phyloP scores from a whole-genome alignment of 2,329 filamentous ascomycete species.

The Zasmidium cellare region DNA sequence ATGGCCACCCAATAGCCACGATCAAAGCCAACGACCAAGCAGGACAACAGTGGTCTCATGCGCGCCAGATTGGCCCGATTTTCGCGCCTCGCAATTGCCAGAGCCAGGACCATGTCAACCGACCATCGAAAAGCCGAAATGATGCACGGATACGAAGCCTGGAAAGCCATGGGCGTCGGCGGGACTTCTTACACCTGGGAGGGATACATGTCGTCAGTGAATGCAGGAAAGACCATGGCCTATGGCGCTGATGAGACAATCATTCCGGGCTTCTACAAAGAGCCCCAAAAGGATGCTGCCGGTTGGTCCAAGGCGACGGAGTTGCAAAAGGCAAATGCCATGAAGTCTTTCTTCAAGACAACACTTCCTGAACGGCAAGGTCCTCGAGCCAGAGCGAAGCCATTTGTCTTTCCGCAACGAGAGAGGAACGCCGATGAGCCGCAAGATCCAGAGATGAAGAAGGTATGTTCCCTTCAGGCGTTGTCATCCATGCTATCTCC shows the following conservation, averaged over 20 bases:
- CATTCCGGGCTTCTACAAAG: neutral
- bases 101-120: neutral
- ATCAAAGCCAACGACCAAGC: too few species aligned
- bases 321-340: neutral
- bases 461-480: neutral
- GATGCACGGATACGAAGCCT: neutral
- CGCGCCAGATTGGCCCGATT: too few species aligned
- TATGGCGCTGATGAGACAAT: constrained; percentile 74
- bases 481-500: neutral
- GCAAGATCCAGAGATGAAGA: neutral
- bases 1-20: too few species aligned
- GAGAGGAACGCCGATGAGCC: neutral
- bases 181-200: neutral
- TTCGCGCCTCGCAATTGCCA: too few species aligned
- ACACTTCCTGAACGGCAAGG: neutral
- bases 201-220: neutral
- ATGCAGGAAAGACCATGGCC: constrained; percentile 85
- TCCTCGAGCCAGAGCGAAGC: neutral
- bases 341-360: neutral
- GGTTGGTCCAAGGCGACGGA: neutral
- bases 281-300: neutral
- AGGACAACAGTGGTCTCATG: too few species aligned
- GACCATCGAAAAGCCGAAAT: neutral
- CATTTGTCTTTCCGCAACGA: constrained; percentile 1
- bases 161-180: neutral